phyloP scores from a whole-genome alignment of 768 basidiomycete genomes.

The Macrolepiota albuminosa region DNA sequence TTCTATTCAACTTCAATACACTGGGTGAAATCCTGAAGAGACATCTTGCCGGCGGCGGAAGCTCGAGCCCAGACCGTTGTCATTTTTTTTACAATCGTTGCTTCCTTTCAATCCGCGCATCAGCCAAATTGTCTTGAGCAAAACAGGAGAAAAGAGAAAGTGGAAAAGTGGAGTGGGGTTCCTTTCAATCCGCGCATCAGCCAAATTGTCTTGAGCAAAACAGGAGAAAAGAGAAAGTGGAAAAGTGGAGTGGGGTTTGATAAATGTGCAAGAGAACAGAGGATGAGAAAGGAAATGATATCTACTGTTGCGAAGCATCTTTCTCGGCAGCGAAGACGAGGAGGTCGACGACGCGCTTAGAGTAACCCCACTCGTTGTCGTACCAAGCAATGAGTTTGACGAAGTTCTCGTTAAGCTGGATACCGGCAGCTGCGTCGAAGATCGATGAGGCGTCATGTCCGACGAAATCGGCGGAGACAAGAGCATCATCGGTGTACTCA shows the following conservation, averaged over 20 bases:
- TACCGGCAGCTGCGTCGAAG: conserved; percentile 93
- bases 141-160: conserved; percentile 6
- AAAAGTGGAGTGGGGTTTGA: background rate
- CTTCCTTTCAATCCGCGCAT: conserved; percentile 14
- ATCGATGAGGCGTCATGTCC: conserved; percentile 77
- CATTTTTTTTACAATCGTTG: conserved; percentile 16
- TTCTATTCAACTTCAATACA: conserved; percentile 10
- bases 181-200: conserved; percentile 13
- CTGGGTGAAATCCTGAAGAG: background rate
- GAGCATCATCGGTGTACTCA: conserved; percentile 88
- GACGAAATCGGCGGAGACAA: conserved; percentile 93
- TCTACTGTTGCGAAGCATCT: conserved; percentile 40
- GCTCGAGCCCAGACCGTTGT: background rate
- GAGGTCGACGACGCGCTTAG: conserved; percentile 87
- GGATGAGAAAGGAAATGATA: conserved; percentile 6
- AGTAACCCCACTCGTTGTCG: conserved; percentile 96
- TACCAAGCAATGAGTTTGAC: conserved; percentile 98
- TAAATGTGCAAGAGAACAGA: background rate
- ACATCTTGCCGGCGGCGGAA: conserved; percentile 1
- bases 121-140: conserved; percentile 6
- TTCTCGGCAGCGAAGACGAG: conserved; percentile 74
- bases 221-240: conserved; percentile 3
- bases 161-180: background rate
- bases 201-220: conserved; percentile 6
- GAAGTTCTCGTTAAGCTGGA: conserved; percentile 86